Base-by-base conservation (phyloP, 441 rosid genomes). In the Gossypium schwendimanii region DNA sequence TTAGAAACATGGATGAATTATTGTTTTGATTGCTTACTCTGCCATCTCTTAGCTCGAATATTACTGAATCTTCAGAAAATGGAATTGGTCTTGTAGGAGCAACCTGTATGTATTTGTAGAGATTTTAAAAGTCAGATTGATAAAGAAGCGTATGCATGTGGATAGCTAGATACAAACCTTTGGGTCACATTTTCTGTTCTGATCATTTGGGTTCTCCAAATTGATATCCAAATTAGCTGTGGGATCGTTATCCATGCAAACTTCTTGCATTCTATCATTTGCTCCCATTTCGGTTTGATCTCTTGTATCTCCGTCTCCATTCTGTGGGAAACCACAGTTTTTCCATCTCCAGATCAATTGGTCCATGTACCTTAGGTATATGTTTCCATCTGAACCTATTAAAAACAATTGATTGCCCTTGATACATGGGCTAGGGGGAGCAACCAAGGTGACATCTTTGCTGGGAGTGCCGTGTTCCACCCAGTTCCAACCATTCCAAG, bases 41-140 rank as follows among this genome's bases (percentile, higher is more conserved):
- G 81, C 88, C 85, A 71, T 89, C 95, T 82, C 84, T 79, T 47
- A 89, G 88, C 88, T 86, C 92, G 14, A 88, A 88, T 58, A 90
- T 73, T 9, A 79, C 81, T 9, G 86, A 81, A 78, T 85, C 85
- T 26, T 87, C 87, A 2, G 90, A 82, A 66, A 87, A 86, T 58
- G 85, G 86, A 63, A 87, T 84, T 47, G 90, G 93, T 80, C 96
- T 80, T 57, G 91, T 87, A 23, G 82, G 45, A 71, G 90, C 84
- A 6, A 88, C 89, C 93, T 88, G 88, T 72, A 55, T 47, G 24
- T 55, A 70, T 62, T 31, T 18, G 49, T 4, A 49, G 15, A 68
- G 67, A 70, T 45, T 57, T 63, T 58, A 62, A 52, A 44, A 36
- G 15, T 70, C 59, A 76, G 72, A 62, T 31, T 6, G 31, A 3